Evolutionary conservation across 345 rosid genomes (phyloP), one percentile per base, ranked within the genome.

Genomic region (Kandelia obovata): DNA sequence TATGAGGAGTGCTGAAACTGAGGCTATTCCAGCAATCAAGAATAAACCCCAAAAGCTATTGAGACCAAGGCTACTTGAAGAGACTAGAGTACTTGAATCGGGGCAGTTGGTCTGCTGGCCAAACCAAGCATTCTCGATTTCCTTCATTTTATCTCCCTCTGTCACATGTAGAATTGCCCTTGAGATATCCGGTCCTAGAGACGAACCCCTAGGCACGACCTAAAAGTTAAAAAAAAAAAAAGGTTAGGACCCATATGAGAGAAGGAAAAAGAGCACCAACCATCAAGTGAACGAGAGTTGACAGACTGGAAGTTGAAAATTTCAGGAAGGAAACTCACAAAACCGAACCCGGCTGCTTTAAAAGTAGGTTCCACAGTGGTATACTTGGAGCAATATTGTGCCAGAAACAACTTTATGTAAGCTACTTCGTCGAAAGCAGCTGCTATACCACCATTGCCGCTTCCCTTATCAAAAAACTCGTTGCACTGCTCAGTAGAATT

Each of bases 361-460:
- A 56, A 72, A 10, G 51, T 58, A 7, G 73, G 79, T 5, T 71
- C 74, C 25, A 71, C 67, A 64, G 71, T 58, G 39, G 60, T 68
- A 27, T 64, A 80, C 23, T 78, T 62, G 30, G 72, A 56, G 64
- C 77, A 55, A 67, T 78, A 59, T 51, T 46, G 3, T 3, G 65
- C 32, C 0, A 80, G 77, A 25, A 83, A 70, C 6, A 80, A 35
- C 46, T 65, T 78, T 31, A 68, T 60, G 25, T 53, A 80, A 9
- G 79, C 73, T 1, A 72, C 53, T 49, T 78, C 84, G 0, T 80
- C 84, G 43, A 83, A 71, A n/a, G 80, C 78, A 19, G 84, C 86
- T 9, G 64, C 61, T 52, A 76, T 76, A 0, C 81, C 81, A 17
- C 25, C 83, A 43, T 62, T 70, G 30, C 21, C 25, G 39, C 71